Base-by-base conservation (phyloP, 2,329 filamentous ascomycete species). In the Akanthomyces dipterigenus region DNA sequence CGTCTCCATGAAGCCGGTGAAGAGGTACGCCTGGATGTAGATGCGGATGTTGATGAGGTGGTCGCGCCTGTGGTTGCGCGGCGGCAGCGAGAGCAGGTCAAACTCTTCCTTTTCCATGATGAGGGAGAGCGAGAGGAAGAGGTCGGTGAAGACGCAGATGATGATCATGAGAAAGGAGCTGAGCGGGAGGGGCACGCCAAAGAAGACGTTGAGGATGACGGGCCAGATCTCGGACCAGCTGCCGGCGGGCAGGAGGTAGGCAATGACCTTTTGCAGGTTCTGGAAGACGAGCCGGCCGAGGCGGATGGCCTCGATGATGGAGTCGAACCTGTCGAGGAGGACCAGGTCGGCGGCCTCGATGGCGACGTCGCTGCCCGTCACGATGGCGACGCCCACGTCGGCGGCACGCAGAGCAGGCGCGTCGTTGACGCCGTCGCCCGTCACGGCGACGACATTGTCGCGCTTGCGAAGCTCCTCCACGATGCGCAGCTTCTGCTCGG, bases 391-490 rank as follows among this genome's bases (percentile, higher is more conserved):
- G n/a, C 86, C 86, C 0, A 88, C 85, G 64, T 88, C 85, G 1
- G 86, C 85, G 36, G 84, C 85, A 55, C 85, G 85, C 38, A 88
- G 75, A 2, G 86, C 86, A 0, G 86, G 86, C 0, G 85, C 86
- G 63, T 88, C 86, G 61, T 88, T 88, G 9, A 86, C 88, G 11
- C 86, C 86, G 64, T 91, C 88, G 34, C 88, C 88, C n/a, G 88
- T 90, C 76, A 90, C 88, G 38, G 86, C 88, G 12, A 85, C 87
- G 1, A 82, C 82, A 31, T 85, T 82, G 22, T 82, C 80, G 16
- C 82, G 75, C 22, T 74, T 71, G 65, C 88, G 86, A 24, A 90
- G 79, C 53, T 86, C 86, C 61, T 86, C 82, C 50, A 91, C 88
- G 78, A 90, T 90, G 46, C 86, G 82, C 8, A 88, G 84, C 68